Percentiles rank a stretch among this genome's conserved stretches.
phyloP scores from a whole-genome alignment of 805 yeast species.

The Candida sonorensis region DNA sequence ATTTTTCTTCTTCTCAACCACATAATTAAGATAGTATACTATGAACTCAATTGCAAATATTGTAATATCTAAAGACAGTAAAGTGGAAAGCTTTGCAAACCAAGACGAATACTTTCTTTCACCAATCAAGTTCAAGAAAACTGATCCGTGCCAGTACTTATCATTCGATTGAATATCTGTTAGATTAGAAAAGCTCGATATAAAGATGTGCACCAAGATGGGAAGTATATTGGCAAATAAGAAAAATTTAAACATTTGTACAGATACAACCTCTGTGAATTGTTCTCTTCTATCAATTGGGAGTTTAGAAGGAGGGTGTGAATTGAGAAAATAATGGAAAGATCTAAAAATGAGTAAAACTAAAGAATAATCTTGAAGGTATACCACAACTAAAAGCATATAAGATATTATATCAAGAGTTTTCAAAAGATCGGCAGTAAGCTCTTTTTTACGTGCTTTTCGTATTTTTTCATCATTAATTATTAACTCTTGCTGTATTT shows the following conservation, averaged over 20 bases:
- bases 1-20: too few relatives aligned
- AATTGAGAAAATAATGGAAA: slow-evolving; percentile 30
- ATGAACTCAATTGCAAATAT: slow-evolving; percentile 25
- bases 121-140: slow-evolving; percentile 40
- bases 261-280: slow-evolving; percentile 22
- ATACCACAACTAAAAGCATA: slow-evolving; percentile 30
- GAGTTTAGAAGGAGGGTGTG: slow-evolving; percentile 33
- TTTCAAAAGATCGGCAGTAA: slow-evolving; percentile 30
- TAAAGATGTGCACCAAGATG: slow-evolving; percentile 30
- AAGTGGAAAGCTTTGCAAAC: slow-evolving; percentile 20
- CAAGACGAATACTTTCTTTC: slow-evolving; percentile 25
- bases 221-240: slow-evolving; percentile 18
- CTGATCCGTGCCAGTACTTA: slow-evolving; percentile 30
- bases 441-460: slow-evolving; percentile 36
- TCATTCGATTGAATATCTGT: too few relatives aligned
- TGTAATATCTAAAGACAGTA: slow-evolving; percentile 27
- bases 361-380: slow-evolving; percentile 35
- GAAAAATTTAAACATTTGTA: slow-evolving; percentile 23
- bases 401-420: slow-evolving; percentile 31
- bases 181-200: slow-evolving; percentile 24
- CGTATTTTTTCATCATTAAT: slow-evolving; percentile 34
- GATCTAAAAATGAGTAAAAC: slow-evolving; percentile 27
- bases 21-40: slow-evolving; percentile 25
- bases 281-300: too few relatives aligned
- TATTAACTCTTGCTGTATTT: slow-evolving; percentile 28